phyloP scores from a whole-genome alignment of 2,329 filamentous ascomycete species.

The Neocatenulostroma microsporum region DNA sequence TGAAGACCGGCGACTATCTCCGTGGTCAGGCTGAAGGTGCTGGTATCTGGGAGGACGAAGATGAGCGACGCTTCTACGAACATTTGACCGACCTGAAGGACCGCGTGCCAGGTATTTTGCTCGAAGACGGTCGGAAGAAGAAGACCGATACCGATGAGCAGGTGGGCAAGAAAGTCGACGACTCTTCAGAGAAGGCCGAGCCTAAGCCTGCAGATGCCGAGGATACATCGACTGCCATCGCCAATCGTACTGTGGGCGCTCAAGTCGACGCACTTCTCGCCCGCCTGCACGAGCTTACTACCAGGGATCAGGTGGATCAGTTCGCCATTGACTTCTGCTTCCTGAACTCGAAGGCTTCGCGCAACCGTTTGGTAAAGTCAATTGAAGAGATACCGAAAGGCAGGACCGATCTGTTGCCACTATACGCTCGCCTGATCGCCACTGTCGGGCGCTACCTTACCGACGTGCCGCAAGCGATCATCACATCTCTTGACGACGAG shows the following conservation, averaged over 20 bases:
- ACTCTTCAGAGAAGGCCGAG: slow-evolving; percentile 27
- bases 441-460: slow-evolving; percentile 90
- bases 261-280: slow-evolving; percentile 88
- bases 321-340: slow-evolving; percentile 96
- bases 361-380: slow-evolving; percentile 87
- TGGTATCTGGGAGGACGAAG: slow-evolving; percentile 98
- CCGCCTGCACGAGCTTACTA: slow-evolving; percentile 82
- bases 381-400: slow-evolving; percentile 93
- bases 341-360: slow-evolving; percentile 93
- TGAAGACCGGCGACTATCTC: slow-evolving; percentile 89
- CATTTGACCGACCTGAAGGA: slow-evolving; percentile 92
- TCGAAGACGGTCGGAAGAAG: slow-evolving; percentile 94
- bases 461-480: slow-evolving; percentile 85
- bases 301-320: slow-evolving; percentile 85
- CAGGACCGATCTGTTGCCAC: slow-evolving; percentile 78
- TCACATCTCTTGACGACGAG: slow-evolving; percentile 88
- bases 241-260: slow-evolving; percentile 94
- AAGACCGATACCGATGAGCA: slow-evolving; percentile 75
- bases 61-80: slow-evolving; percentile 96
- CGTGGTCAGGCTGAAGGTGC: slow-evolving; percentile 82
- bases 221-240: slow-evolving; percentile 86
- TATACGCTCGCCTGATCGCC: slow-evolving; percentile 86
- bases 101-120: slow-evolving; percentile 84
- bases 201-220: slow-evolving; percentile 55
- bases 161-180: slow-evolving; percentile 65